A percentile compares a stretch with the other conserved stretches of the same genome.
These are phyloP conservation scores for Nothophytophthora sp. DNA, from an alignment of 352 stramenopile species.

Conservation along the genomic window DNA sequence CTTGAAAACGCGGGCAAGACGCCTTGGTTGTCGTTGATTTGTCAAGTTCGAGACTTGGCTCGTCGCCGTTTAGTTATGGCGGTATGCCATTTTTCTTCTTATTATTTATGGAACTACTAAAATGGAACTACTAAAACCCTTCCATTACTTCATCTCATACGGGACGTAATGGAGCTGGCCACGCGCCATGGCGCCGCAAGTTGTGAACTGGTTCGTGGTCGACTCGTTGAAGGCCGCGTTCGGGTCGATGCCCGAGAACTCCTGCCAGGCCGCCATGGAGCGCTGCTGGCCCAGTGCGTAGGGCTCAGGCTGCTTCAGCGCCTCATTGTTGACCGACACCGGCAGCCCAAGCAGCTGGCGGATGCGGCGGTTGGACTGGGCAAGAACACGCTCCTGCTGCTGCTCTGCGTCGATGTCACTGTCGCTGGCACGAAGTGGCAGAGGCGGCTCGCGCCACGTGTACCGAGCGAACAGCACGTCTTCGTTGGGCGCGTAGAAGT, in stretches of 20 bases:
- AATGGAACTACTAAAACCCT: no score
- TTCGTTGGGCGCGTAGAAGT: conserved; percentile 78
- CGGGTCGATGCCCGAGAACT: conserved; percentile 82
- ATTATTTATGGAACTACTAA: no score
- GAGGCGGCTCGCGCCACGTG: conserved; percentile 75
- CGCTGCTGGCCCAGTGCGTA: conserved; percentile 74
- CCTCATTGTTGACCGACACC: conserved; percentile 67
- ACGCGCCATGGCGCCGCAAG: no score
- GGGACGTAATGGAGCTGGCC: conserved; percentile 66
- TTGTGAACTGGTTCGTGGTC: conserved; percentile 67
- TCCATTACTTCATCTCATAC: no score
- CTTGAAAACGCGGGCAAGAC: no score
- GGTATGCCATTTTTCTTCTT: no score
- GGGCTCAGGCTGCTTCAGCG: conserved; percentile 70
- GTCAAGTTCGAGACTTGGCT: no score
- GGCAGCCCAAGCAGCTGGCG: conserved; percentile 61
- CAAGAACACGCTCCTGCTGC: no score
- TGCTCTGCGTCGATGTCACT: conserved; percentile 77
- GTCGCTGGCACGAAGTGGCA: no score
- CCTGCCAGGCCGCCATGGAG: conserved; percentile 75
- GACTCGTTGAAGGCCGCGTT: conserved; percentile 55
- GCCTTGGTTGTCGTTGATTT: no score
- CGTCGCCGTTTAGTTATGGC: no score
- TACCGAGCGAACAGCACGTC: conserved; percentile 86
- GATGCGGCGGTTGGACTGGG: conserved; percentile 71